Evolutionary conservation across 306 rosid species (phyloP).

Genomic region (Erythrophleum fordii): DNA sequence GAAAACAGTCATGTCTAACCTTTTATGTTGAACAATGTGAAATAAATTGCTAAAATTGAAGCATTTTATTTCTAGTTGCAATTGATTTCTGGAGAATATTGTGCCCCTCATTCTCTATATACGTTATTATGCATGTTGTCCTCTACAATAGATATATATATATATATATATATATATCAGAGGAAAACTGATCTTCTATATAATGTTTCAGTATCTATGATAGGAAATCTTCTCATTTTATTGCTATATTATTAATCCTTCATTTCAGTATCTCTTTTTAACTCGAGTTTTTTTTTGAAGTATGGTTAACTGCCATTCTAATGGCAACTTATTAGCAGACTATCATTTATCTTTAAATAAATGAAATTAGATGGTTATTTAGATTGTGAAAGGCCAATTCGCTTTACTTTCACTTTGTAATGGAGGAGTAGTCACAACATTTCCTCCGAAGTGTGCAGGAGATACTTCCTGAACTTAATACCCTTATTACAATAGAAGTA

Average conservation of each 20-base stretch:
- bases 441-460: neutral
- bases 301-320: neutral
- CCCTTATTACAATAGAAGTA: neutral
- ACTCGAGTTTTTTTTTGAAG: neutral
- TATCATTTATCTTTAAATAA: neutral
- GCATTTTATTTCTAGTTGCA: neutral
- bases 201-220: neutral
- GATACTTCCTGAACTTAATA: neutral
- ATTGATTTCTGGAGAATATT: neutral
- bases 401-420: neutral
- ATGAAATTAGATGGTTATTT: neutral
- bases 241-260: neutral
- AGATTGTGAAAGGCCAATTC: neutral
- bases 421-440: neutral
- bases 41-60: neutral
- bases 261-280: neutral
- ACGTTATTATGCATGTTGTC: neutral
- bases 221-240: conserved; percentile 3
- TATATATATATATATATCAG: neutral
- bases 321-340: neutral
- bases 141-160: neutral
- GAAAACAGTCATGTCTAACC: neutral
- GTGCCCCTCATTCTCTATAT: neutral
- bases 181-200: neutral
- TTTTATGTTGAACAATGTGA: conserved; percentile 1